These are phyloP conservation scores for Colletotrichum spaethianum DNA, from an alignment of 2,329 filamentous ascomycete genomes.

Conservation along the genomic window DNA sequence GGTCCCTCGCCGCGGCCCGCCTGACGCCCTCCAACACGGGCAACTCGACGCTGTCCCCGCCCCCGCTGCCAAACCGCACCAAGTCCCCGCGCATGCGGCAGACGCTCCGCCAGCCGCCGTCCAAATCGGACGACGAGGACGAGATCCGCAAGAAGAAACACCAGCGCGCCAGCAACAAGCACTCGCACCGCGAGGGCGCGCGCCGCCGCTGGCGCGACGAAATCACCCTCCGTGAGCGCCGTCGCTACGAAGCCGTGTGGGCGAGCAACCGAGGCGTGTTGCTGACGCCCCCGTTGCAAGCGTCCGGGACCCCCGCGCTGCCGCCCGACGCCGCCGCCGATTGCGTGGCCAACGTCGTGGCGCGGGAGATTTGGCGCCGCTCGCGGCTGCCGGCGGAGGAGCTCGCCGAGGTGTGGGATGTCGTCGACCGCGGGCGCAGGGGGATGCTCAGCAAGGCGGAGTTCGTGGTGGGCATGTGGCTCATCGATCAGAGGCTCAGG, in stretches of 20 bases:
- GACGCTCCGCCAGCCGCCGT: slow-evolving; percentile 73
- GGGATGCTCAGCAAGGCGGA: slow-evolving; percentile 76
- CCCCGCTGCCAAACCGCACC: slow-evolving; percentile 59
- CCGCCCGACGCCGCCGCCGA: slow-evolving; percentile 54
- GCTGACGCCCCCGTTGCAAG: slow-evolving; percentile 7
- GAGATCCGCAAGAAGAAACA: slow-evolving; percentile 65
- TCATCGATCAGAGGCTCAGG: slow-evolving; percentile 85
- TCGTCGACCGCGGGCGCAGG: slow-evolving; percentile 72
- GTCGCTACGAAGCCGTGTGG: slow-evolving; percentile 88
- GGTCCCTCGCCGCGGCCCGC: slow-evolving; percentile 78
- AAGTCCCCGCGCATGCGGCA: slow-evolving; percentile 71
- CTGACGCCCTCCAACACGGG: slow-evolving; percentile 58
- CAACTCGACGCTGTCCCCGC: slow-evolving; percentile 55
- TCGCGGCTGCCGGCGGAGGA: slow-evolving; percentile 78
- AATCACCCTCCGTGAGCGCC: slow-evolving; percentile 80
- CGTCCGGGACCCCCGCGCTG: not conserved
- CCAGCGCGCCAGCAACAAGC: slow-evolving; percentile 67
- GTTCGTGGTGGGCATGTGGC: slow-evolving; percentile 88
- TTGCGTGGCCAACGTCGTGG: slow-evolving; percentile 77
- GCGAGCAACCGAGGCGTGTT: slow-evolving; percentile 81
- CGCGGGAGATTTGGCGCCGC: slow-evolving; percentile 81
- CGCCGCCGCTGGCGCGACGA: slow-evolving; percentile 83
- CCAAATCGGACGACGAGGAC: slow-evolving; percentile 67
- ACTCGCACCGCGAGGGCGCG: slow-evolving; percentile 83
- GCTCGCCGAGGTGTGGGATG: slow-evolving; percentile 82